These are phyloP conservation scores for Oryza nivara DNA, from an alignment of 176 grass and related monocot genomes.

Conservation along the genomic window DNA sequence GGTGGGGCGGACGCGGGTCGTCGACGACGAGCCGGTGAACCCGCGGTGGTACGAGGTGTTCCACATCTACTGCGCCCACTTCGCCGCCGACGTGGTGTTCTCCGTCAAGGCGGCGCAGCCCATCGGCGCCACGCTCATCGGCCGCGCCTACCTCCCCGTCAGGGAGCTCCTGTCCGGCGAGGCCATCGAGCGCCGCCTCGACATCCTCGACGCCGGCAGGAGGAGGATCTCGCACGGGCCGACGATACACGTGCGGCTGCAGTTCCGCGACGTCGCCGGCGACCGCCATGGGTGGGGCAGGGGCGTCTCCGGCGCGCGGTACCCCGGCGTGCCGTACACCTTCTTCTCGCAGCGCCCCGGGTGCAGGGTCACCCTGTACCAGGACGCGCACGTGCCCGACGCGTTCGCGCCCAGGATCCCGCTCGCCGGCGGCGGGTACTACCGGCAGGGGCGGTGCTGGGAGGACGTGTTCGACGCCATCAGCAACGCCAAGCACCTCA, in stretches of 20 bases:
- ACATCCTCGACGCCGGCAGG: constrained; percentile 43
- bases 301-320: constrained; percentile 51
- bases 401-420: constrained; percentile 79
- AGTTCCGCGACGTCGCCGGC: constrained; percentile 58
- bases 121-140: constrained; percentile 80
- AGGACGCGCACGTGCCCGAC: constrained; percentile 83
- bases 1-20: constrained; percentile 82
- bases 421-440: constrained; percentile 63
- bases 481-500: constrained; percentile 68
- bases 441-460: constrained; percentile 66
- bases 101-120: constrained; percentile 77
- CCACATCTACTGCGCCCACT: constrained; percentile 96
- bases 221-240: constrained; percentile 54
- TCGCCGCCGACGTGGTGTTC: constrained; percentile 74
- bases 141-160: constrained; percentile 80
- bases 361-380: constrained; percentile 87
- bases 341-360: constrained; percentile 93
- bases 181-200: constrained; percentile 61
- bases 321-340: constrained; percentile 80
- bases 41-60: constrained; percentile 93
- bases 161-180: constrained; percentile 53
- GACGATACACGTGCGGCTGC: constrained; percentile 67
- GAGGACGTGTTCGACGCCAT: constrained; percentile 95
- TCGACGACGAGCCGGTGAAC: constrained; percentile 69
- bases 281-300: constrained; percentile 62